Evolutionary conservation across 192 early-diverging fungal species (phyloP).

Genomic region (Rhizoclosmatium globosum): DNA sequence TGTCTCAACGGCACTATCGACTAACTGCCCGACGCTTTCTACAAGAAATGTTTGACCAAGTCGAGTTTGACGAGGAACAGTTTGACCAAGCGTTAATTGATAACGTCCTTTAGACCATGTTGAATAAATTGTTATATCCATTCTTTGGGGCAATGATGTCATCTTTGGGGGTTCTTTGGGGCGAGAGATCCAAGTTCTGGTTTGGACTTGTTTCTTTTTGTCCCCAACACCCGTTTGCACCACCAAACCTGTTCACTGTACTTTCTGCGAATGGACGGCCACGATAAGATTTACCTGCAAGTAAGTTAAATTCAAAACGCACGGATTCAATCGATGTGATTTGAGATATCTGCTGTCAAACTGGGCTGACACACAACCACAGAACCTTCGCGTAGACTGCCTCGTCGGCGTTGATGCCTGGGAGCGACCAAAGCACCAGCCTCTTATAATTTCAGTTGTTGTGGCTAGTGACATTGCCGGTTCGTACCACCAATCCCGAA

Average conservation of each 20-base stretch:
- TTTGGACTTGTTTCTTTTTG: too few relatives aligned
- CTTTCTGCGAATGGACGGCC: too few relatives aligned
- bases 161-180: too few relatives aligned
- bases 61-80: constrained; percentile 54
- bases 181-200: too few relatives aligned
- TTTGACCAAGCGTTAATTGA: constrained; percentile 2
- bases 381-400: constrained; percentile 81
- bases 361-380: not conserved
- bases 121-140: too few relatives aligned
- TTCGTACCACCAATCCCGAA: not conserved
- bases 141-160: too few relatives aligned
- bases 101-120: not conserved
- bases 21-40: constrained; percentile 77
- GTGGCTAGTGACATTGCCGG: constrained; percentile 73
- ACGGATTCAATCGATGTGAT: too few relatives aligned
- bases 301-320: too few relatives aligned
- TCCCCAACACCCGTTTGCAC: too few relatives aligned
- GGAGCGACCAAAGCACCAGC: constrained; percentile 88
- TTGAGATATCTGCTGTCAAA: too few relatives aligned
- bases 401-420: constrained; percentile 93
- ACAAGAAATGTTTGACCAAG: constrained; percentile 78
- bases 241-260: too few relatives aligned
- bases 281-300: too few relatives aligned
- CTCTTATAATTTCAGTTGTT: constrained; percentile 80
- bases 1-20: constrained; percentile 74